Evolutionary conservation across 345 rosid species (phyloP).

Genomic region (Eucalyptus pauciflora): DNA sequence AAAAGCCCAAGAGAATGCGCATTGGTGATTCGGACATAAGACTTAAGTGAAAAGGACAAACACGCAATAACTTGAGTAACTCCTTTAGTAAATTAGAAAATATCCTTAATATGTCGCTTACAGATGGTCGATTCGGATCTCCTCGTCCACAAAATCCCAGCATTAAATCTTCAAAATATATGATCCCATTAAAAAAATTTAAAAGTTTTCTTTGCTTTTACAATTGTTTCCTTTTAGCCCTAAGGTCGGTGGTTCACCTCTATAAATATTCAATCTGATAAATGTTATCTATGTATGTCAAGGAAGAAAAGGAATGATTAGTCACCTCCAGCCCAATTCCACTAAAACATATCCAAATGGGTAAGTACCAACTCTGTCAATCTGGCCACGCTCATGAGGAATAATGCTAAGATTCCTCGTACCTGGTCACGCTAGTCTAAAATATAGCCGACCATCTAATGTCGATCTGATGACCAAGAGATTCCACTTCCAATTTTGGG

Average conservation of each 20-base stretch:
- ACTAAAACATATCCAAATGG: neutral
- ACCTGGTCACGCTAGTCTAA: neutral
- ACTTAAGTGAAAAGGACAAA: neutral
- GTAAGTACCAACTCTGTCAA: neutral
- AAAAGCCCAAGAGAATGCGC: neutral
- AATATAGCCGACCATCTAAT: neutral
- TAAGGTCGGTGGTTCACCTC: neutral
- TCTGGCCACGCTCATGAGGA: neutral
- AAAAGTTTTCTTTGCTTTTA: neutral
- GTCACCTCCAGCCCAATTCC: neutral
- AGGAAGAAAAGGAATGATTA: neutral
- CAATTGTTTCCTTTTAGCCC: neutral
- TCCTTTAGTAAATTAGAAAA: neutral
- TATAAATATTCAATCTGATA: neutral
- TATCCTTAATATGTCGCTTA: neutral
- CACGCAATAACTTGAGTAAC: neutral
- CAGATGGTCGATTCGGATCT: neutral
- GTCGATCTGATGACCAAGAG: neutral
- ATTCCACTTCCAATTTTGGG: neutral
- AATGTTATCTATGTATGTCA: neutral
- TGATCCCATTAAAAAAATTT: neutral
- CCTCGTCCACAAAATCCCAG: neutral
- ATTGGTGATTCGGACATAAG: neutral
- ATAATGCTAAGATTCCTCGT: neutral
- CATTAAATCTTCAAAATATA: neutral